Evolutionary conservation across 1,284 basidiomycete genomes (phyloP).

Genomic region (Pascua guehoae): DNA sequence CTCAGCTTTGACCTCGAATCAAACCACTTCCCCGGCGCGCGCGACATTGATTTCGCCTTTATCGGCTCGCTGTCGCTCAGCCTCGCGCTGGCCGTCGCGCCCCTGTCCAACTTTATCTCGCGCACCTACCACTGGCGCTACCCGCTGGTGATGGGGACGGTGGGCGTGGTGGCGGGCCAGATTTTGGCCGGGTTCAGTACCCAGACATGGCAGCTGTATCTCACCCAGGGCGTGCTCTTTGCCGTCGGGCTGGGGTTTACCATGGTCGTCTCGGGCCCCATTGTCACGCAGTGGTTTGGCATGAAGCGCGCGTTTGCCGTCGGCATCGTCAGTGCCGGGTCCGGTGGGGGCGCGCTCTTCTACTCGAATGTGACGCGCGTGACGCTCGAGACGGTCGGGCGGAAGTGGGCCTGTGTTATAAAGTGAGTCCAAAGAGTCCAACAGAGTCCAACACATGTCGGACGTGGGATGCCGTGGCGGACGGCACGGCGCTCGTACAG

Average conservation of each 20-base stretch:
- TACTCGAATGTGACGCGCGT: constrained; percentile 42
- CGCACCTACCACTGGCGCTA: constrained; percentile 18
- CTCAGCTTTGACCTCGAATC: constrained; percentile 47
- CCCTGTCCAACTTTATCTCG: constrained; percentile 12
- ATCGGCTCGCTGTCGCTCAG: constrained; percentile 16
- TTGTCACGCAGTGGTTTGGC: constrained; percentile 21
- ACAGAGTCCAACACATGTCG: too few species aligned
- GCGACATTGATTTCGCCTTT: constrained; percentile 31
- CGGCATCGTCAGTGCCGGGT: constrained; percentile 38
- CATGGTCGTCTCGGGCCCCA: constrained; percentile 15
- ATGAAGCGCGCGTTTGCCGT: constrained; percentile 17
- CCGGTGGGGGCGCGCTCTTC: constrained; percentile 44
- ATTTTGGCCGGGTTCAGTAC: constrained; percentile 34
- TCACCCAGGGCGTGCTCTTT: constrained; percentile 40
- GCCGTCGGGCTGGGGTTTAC: constrained; percentile 33
- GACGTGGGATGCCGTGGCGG: too few species aligned
- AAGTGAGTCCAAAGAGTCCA: constrained; percentile 7
- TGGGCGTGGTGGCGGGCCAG: constrained; percentile 30
- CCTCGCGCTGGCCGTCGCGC: constrained; percentile 14
- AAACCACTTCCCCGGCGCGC: constrained; percentile 44
- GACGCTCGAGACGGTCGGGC: constrained; percentile 31
- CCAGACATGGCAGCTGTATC: constrained; percentile 26
- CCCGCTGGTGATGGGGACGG: constrained; percentile 16
- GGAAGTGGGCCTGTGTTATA: constrained; percentile 37
- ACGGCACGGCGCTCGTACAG: too few species aligned